Base-by-base conservation (phyloP, 2,329 filamentous ascomycete genomes). In the Calonectria ilicicola region DNA sequence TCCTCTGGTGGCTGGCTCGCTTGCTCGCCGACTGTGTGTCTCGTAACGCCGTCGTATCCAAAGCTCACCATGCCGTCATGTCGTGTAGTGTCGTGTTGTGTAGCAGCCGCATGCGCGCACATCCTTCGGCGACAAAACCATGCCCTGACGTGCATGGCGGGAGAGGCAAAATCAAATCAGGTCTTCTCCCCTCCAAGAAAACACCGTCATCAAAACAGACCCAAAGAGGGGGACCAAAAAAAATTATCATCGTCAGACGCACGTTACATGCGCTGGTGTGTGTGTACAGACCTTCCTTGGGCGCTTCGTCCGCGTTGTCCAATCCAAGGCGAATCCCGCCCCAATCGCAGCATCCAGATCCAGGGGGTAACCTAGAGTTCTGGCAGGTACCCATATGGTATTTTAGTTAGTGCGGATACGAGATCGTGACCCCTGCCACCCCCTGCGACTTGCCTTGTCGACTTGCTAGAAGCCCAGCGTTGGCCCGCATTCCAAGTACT, bases 391-490 rank as follows among this genome's bases (percentile, higher is more conserved):
- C 71, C 47, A n/a, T n/a, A 42, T 67, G 51, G 77, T 77, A 79
- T 47, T 68, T 72, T 63, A 81, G 79, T 78, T 81, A 81, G 76
- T 64, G 74, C 67, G 72, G 75, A 80, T 81, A 80, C 80, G 80
- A 81, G 80, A 75, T 75, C 74, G 65, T 68, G 65, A 73, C 67
- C 78, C 75, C 72, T 74, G 69, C 38, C 64, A 27, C 51, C 40
- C 67, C 69, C 47, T 56, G 65, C 68, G 70, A 64, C 72, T 38
- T 26, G 23, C 38, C 46, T 51, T 38, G 23, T 69, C 42, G 77
- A 78, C 77, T 76, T 78, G 63, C 26, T 32, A 46, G 47, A 65
- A 51, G 63, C 68, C 51, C 65, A 65, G 68, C 27, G 38, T 53
- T 68, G 69, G 75, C 75, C 58, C 63, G 49, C 72, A 75, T 76